Base-by-base conservation (phyloP, 257 asterid species). In the Leonotis leonurus region DNA sequence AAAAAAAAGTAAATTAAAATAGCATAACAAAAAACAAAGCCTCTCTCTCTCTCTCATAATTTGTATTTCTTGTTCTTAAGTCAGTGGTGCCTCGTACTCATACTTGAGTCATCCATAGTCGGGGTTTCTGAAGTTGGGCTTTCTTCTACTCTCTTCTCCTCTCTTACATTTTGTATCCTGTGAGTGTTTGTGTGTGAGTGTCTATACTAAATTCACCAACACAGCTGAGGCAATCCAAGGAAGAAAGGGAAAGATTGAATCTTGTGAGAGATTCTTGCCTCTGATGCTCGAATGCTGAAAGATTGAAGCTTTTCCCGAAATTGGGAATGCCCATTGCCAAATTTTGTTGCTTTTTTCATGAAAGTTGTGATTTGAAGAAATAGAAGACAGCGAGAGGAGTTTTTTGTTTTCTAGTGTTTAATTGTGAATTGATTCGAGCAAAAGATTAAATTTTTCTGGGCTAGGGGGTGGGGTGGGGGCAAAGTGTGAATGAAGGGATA, bases 21-120 rank as follows among this genome's bases (percentile, higher is more conserved):
- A 44, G 6, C 1, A 43, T 6, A 43, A 43, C 5, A 18, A 0
- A 7, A 68, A 53, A 1, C 3, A 56, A 72, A 51, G 36, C 26
- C 17, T 55, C 55, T 45, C 58, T 54, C 66, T 51, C 48, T 24
- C 73, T 43, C 21, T 70, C 75, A 69, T 73, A 75, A 73, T 76
- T n/a, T 75, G 78, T 86, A 71, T 83, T 81, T 77, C 83, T 72
- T 56, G 80, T 76, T 82, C 74, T 72, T 70, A 76, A 78, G 80
- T 70, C 62, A 26, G 73, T 68, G 74, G 79, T 80, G 83, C 81
- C 92, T 80, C 83, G 62, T 73, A 68, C 89, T 82, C 83, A 67
- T 73, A 73, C 65, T 67, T 59, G 68, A 64, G 73, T 67, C 84
- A 73, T 67, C 75, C 33, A 39, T 62, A 51, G 61, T 60, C 67